A percentile compares a stretch with the other conserved stretches of the same genome.
These are phyloP conservation scores for Torulaspora indica DNA, from an alignment of 805 yeast species.

Conservation along the genomic window DNA sequence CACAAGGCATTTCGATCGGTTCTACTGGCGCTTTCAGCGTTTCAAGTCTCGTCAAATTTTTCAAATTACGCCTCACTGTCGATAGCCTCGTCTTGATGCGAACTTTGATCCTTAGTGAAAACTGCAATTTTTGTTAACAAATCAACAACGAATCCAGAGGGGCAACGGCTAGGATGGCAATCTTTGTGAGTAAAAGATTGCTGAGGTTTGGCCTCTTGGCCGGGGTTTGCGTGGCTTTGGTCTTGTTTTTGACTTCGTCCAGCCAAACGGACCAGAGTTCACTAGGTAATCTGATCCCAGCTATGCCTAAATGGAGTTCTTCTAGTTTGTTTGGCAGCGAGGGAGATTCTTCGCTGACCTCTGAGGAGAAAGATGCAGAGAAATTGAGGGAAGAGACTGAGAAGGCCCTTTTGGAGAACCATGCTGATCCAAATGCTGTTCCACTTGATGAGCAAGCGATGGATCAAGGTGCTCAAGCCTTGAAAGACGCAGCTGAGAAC, in stretches of 20 bases:
- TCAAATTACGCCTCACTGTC: neutral
- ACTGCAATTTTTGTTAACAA: neutral
- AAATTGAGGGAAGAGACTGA: slow-evolving; percentile 10
- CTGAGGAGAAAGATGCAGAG: slow-evolving; percentile 11
- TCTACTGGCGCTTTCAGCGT: no score
- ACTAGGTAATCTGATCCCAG: neutral
- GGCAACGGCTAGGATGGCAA: slow-evolving; percentile 13
- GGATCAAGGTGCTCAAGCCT: slow-evolving; percentile 12
- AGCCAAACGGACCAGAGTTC: slow-evolving; percentile 4
- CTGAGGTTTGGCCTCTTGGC: slow-evolving; percentile 19
- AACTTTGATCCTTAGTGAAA: neutral
- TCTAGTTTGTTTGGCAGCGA: slow-evolving; percentile 5
- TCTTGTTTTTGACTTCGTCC: slow-evolving; percentile 11
- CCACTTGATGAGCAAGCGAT: slow-evolving; percentile 8
- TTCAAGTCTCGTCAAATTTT: neutral
- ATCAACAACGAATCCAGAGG: neutral
- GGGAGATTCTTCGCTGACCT: slow-evolving; percentile 3
- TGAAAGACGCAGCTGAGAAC: slow-evolving; percentile 14
- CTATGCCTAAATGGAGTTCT: slow-evolving; percentile 2
- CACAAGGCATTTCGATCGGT: no score
- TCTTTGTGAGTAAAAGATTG: slow-evolving; percentile 25
- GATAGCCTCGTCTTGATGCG: no score
- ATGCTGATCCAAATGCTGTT: slow-evolving; percentile 6
- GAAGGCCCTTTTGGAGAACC: slow-evolving; percentile 5
- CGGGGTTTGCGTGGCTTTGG: slow-evolving; percentile 11